Evolutionary conservation across 1,284 basidiomycete species (phyloP), one percentile per base, ranked within the genome.

Genomic region (Gymnopus androsaceus): DNA sequence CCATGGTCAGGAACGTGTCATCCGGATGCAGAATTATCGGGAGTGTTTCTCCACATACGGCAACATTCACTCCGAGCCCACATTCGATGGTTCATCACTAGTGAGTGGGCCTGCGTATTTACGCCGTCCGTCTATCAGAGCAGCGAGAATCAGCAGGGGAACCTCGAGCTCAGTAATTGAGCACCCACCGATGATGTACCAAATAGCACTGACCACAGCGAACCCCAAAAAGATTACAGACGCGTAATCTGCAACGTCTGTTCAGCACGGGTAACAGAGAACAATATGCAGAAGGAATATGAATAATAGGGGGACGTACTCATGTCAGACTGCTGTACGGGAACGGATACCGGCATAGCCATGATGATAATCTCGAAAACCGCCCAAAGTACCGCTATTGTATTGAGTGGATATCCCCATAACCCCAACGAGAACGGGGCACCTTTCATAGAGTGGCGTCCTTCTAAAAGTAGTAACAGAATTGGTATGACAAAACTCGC

Each of bases 201-300:
- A 85, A n/a, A 72, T 68, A 0, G 73, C 76, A 47, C 81, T 82
- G 38, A 86, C 74, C 11, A 67, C 61, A 3, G 69, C 79, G 60
- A 85, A 85, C 1, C 80, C 83, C 34, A 85, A 76, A 56, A 85
- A 85, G 19, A 86, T 83, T 6, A 82, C 82, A 17, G 82, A 83
- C 7, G 78, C 83, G 60, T 82, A 84, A 67, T 83, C 82, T 84
- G 56, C 15, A 41, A 25, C 28, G 14, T 14, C 7, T n/a, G 17
- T 7, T 49, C 19, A 52, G 25, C 41, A 49, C 11, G 14, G 21
- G 7, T 12, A 15, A 21, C 4, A 37, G 27, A 14, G 8, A 25
- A 56, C 17, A 19, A 38, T 12, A 37, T 41, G n/a, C n/a, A n/a
- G n/a, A n/a, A n/a, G n/a, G n/a, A n/a, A n/a, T n/a, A 8, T 25